phyloP scores from a whole-genome alignment of 1,139 yeast genomes.

The Debaryomyces sp. region DNA sequence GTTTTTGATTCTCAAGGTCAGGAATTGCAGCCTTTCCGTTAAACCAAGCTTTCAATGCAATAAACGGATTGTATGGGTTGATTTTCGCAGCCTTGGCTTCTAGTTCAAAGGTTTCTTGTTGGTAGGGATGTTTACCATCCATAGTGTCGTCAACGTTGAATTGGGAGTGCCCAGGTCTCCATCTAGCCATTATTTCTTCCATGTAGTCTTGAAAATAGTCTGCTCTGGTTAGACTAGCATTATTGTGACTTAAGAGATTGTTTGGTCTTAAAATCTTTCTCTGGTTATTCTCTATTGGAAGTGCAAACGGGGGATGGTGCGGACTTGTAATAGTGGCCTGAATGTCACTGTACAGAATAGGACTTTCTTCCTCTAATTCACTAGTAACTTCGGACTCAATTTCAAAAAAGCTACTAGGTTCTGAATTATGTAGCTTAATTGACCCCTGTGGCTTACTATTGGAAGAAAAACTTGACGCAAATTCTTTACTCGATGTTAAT shows the following conservation, averaged over 20 bases:
- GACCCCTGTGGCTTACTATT: background rate
- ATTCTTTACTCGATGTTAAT: background rate
- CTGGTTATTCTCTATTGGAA: background rate
- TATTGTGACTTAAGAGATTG: conserved; percentile 16
- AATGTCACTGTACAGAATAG: conserved; percentile 9
- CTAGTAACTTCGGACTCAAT: conserved; percentile 14
- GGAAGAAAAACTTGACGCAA: background rate
- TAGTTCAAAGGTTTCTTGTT: conserved; percentile 13
- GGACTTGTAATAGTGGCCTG: conserved; percentile 12
- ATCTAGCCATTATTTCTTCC: conserved; percentile 55
- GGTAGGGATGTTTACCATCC: conserved; percentile 46
- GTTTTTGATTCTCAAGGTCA: background rate
- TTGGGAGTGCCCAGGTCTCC: conserved; percentile 54
- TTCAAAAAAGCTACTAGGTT: conserved; percentile 14
- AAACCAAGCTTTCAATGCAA: conserved; percentile 13
- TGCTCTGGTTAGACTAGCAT: conserved; percentile 19
- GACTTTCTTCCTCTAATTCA: conserved; percentile 8
- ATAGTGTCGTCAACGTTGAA: conserved; percentile 36
- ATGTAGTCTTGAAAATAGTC: conserved; percentile 42
- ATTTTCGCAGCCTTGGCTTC: conserved; percentile 1
- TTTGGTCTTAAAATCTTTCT: conserved; percentile 14
- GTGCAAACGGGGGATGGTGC: conserved; percentile 16
- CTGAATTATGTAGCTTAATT: conserved; percentile 4
- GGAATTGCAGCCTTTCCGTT: background rate
- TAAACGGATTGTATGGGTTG: background rate